Base-by-base conservation (phyloP, 2,329 filamentous ascomycete genomes). In the Metarhizium robertsii region DNA sequence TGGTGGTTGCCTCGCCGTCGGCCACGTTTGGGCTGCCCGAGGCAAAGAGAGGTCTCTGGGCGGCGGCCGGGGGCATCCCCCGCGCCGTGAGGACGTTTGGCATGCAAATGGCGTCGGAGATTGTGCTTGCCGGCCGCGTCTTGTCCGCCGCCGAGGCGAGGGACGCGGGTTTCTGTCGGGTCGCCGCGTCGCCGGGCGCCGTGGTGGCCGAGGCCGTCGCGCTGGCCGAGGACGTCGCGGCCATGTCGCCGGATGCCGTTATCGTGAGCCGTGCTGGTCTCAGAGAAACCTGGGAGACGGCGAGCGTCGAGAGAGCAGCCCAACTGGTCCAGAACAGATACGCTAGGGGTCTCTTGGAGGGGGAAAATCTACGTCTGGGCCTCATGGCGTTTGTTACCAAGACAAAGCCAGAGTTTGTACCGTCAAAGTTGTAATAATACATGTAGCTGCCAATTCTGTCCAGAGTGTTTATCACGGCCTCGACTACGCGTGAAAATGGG, bases 1-100 rank as follows among this genome's bases (percentile, higher is more conserved):
- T 83, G 63, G 75, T 81, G 4, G 70, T 81, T 8, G 79, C 79
- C 2, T 74, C 76, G 0, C 74, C 77, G 1, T 72, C 69, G 4
- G 78, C 79, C 5, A 73, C 67, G 0, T 81, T 82, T 56, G 76
- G 72, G 1, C 69, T 82, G 8, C 78, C 79, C 10, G 79, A 82
- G 65, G 78, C 75, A 2, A 73, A 75, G 54, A 73, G 78, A 18
- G 79, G 79, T n/a, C 72, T 82, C 36, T 79, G 74, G 40, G 77
- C 79, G 1, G 77, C 69, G 5, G 79, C 77, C 1, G 79, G 79
- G 5, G 77, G 77, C 10, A 70, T 80, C 7, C 73, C 78, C 2
- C 72, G 79, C 18, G 67, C 80, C 8, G 75, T 79, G 2, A 73
- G 76, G 34, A 77, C 58, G 4, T 62, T 68, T 25, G 66, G 78